Percentiles rank a stretch among this genome's conserved stretches.
Conservation (phyloP, 169 alveolate genomes). For the Plasmodium billcollinsi region DNA sequence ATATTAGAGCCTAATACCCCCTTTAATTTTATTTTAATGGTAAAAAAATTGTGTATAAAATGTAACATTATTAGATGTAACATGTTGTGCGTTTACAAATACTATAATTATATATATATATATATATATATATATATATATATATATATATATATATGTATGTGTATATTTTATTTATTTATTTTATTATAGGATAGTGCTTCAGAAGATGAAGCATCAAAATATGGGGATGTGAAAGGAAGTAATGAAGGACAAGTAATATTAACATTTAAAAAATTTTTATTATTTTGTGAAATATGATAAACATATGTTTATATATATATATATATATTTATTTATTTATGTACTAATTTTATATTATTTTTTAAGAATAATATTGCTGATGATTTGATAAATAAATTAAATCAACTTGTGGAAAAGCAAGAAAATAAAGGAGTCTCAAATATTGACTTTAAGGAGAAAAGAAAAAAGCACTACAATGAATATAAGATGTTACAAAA, state of each 20-base stretch:
- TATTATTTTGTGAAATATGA: background rate
- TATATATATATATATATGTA: background rate
- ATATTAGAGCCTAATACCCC: slow-evolving; percentile 90
- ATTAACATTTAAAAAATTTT: background rate
- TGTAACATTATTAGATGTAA: background rate
- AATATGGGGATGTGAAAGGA: slow-evolving; percentile 72
- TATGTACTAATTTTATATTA: background rate
- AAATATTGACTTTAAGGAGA: slow-evolving; percentile 71
- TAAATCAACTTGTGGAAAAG: slow-evolving; percentile 73
- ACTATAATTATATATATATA: too few species aligned
- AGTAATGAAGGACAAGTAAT: slow-evolving; percentile 44
- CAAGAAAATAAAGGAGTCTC: slow-evolving; percentile 62
- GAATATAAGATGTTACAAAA: slow-evolving; percentile 76
- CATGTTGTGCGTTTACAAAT: background rate
- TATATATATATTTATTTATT: background rate
- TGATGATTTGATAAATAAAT: slow-evolving; percentile 52
- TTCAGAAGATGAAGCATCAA: slow-evolving; percentile 77
- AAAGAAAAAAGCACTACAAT: slow-evolving; percentile 71
- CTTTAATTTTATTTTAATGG: slow-evolving; percentile 82
- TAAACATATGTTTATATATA: background rate
- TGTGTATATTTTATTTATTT: background rate
- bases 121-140: background rate
- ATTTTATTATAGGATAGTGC: slow-evolving; percentile 65
- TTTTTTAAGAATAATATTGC: slow-evolving; percentile 45
- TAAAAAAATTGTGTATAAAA: background rate